Base-by-base conservation (phyloP, 192 early-diverging fungal genomes). In the Entomortierella lignicola region DNA sequence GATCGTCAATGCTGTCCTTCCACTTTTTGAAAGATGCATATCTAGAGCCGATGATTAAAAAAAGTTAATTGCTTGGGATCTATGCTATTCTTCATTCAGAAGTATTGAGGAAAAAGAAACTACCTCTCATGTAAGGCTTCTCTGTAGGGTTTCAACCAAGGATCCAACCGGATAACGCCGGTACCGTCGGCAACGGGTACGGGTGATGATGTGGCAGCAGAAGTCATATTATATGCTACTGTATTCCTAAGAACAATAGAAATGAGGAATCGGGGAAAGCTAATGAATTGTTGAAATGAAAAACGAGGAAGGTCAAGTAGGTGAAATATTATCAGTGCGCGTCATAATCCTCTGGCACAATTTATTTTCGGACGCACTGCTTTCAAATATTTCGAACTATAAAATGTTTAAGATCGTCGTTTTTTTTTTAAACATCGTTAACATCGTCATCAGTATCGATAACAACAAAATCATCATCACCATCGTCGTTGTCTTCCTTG, bases 81-180 rank as follows among this genome's bases (percentile, higher is more conserved):
- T 29, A 3, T 15, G n/a, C n/a, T n/a, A n/a, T n/a, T n/a, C n/a
- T n/a, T n/a, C n/a, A n/a, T n/a, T n/a, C n/a, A n/a, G n/a, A n/a
- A 31, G 4, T 29, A 30, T 55, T 15, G 17, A 8, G 8, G 56
- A 1, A 54, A 26, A 27, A 25, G 13, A 26, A 18, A 10, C 20
- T 83, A 92, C 91, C 92, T 85, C 48, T 88, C 29, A 39, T 77
- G 75, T 43, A 97, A 80, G 32, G 88, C 85, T 29, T 68, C 82
- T 31, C 81, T 84, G 75, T 91, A 93, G 29, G 93, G 92, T 55
- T 84, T 77, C 27, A 97, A 89, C 85, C 93, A 97, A 27, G 92
- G 91, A 85, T 97, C 95, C 23, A 90, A 71, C 47, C 85, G 74
- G 65, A 92, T 85, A 25, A 97, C 84, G 17, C 86, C 89, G 13